Percentiles rank a stretch among this genome's conserved stretches.
Conservation (phyloP, 169 alveolate species). For the Theileria orientalis region DNA sequence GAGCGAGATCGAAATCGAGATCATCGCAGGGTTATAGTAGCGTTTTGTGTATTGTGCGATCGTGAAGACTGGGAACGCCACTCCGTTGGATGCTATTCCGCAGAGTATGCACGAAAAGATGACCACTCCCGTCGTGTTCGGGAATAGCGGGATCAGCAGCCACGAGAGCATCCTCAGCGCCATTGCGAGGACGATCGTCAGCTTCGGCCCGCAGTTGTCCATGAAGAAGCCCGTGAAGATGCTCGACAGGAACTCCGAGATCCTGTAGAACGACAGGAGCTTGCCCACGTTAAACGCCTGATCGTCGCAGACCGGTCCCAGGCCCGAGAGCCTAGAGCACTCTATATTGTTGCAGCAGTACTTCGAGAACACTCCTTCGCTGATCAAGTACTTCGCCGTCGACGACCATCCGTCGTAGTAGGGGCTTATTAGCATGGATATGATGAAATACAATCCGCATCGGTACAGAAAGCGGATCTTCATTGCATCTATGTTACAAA, state of each 20-base stretch:
- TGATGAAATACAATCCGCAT: slow-evolving; percentile 17
- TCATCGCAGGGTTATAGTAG: slow-evolving; percentile 41
- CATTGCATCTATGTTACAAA: slow-evolving; percentile 21
- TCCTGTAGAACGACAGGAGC: slow-evolving; percentile 44
- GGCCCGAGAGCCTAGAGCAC: background rate
- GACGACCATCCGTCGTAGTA: slow-evolving; percentile 65
- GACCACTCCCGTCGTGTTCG: slow-evolving; percentile 17
- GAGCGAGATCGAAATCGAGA: slow-evolving; percentile 41
- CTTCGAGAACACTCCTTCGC: slow-evolving; percentile 40
- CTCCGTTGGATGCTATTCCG: slow-evolving; percentile 47
- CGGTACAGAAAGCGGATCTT: slow-evolving; percentile 23
- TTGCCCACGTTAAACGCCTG: slow-evolving; percentile 44
- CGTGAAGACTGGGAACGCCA: slow-evolving; percentile 63
- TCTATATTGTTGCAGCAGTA: slow-evolving; percentile 10
- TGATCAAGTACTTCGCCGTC: slow-evolving; percentile 36
- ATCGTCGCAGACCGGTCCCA: slow-evolving; percentile 18
- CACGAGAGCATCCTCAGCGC: slow-evolving; percentile 38
- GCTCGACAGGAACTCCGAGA: slow-evolving; percentile 60
- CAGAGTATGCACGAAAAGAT: slow-evolving; percentile 37
- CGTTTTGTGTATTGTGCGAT: slow-evolving; percentile 47
- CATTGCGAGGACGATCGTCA: slow-evolving; percentile 24
- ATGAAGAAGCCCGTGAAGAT: slow-evolving; percentile 47
- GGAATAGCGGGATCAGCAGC: slow-evolving; percentile 28
- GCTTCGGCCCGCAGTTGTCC: slow-evolving; percentile 56
- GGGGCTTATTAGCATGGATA: slow-evolving; percentile 17